Conservation (phyloP, 495 filamentous ascomycete species). For the Penicillium egyptiacum region DNA sequence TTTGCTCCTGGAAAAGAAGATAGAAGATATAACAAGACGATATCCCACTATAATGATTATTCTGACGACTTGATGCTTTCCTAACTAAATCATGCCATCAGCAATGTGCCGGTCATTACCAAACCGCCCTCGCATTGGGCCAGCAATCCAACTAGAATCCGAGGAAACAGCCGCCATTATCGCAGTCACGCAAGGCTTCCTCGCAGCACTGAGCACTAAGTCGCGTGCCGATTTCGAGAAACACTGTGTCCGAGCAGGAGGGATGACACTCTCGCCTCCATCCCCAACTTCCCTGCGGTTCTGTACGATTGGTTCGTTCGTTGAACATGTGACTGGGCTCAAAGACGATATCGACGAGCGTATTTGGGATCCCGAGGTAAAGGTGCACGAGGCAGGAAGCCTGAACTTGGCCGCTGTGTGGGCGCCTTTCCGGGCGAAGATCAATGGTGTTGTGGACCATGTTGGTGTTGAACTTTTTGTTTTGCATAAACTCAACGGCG, state of each 20-base stretch:
- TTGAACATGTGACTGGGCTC: conserved; percentile 35
- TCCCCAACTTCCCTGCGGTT: conserved; percentile 35
- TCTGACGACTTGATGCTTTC: neutral
- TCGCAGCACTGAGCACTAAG: conserved; percentile 34
- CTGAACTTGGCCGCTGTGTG: conserved; percentile 38
- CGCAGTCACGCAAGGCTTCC: conserved; percentile 34
- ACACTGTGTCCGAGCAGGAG: conserved; percentile 39
- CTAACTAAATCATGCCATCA: neutral
- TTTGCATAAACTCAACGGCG: conserved; percentile 38
- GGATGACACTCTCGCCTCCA: conserved; percentile 42
- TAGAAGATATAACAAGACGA: neutral
- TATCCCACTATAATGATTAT: neutral
- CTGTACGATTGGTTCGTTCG: conserved; percentile 42
- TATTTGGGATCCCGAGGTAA: conserved; percentile 42
- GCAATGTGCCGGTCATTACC: conserved; percentile 29
- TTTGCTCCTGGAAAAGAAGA: conserved; percentile 5
- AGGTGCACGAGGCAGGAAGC: conserved; percentile 30
- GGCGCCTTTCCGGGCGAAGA: conserved; percentile 42
- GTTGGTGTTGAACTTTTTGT: conserved; percentile 44
- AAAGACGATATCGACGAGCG: conserved; percentile 39
- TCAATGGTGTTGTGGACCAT: conserved; percentile 43
- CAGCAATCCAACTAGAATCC: conserved; percentile 9
- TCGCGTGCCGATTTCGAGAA: conserved; percentile 39
- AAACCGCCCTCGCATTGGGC: conserved; percentile 4
- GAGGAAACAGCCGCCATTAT: conserved; percentile 37